A percentile compares a stretch with the other conserved stretches of the same genome.
Conservation (phyloP, 1,284 basidiomycete genomes). For the Trichosporon asahii region DNA sequence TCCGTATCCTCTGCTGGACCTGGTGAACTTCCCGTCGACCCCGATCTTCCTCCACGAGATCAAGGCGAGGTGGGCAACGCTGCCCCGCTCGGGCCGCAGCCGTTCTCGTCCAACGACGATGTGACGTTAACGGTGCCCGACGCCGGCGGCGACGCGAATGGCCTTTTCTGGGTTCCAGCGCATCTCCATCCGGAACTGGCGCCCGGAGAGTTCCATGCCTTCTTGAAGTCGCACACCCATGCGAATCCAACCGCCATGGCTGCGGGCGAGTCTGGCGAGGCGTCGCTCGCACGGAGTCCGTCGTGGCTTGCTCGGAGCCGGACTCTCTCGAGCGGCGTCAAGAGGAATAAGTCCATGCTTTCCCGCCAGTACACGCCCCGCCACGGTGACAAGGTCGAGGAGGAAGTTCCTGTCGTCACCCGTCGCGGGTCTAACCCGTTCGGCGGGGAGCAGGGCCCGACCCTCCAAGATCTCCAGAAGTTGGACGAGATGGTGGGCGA, state of each 20-base stretch:
- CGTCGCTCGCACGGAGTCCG: constrained; percentile 30
- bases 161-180: constrained; percentile 95
- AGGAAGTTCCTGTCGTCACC: constrained; percentile 60
- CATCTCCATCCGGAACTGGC: constrained; percentile 95
- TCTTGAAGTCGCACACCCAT: constrained; percentile 85
- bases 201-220: constrained; percentile 88
- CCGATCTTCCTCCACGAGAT: constrained; percentile 66
- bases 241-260: constrained; percentile 51
- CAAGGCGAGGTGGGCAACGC: constrained; percentile 6
- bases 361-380: constrained; percentile 78
- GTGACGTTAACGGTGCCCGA: constrained; percentile 43
- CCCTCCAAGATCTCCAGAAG: constrained; percentile 85
- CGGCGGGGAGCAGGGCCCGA: constrained; percentile 65
- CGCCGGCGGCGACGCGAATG: constrained; percentile 34
- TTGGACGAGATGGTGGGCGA: constrained; percentile 89
- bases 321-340: constrained; percentile 57
- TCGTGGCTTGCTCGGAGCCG: constrained; percentile 44
- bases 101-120: constrained; percentile 46
- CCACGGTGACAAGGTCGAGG: constrained; percentile 68
- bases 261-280: constrained; percentile 35
- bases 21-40: constrained; percentile 75
- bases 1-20: constrained; percentile 69
- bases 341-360: constrained; percentile 81
- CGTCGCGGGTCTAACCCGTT: constrained; percentile 65
- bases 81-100: not conserved